These are phyloP conservation scores for Rhizopogon roseolus DNA, from an alignment of 768 basidiomycete species.

Conservation along the genomic window DNA sequence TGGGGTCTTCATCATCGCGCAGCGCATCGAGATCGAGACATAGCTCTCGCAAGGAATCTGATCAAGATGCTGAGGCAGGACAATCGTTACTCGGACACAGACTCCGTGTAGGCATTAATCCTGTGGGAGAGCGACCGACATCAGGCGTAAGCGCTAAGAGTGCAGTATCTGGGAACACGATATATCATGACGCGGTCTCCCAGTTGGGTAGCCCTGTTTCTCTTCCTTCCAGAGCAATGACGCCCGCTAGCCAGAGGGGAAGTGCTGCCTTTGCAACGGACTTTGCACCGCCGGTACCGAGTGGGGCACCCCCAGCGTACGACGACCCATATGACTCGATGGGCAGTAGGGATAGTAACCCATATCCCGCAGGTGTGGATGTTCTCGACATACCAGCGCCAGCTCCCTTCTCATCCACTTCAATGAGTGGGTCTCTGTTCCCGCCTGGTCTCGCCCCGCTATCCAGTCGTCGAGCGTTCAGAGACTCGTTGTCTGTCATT, in stretches of 20 bases:
- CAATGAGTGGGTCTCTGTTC: conserved; percentile 20
- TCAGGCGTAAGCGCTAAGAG: conserved; percentile 56
- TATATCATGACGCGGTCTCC: conserved; percentile 62
- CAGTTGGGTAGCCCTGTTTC: conserved; percentile 37
- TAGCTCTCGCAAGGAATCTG: conserved; percentile 20
- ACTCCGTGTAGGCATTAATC: conserved; percentile 31
- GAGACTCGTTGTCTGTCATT: conserved; percentile 28
- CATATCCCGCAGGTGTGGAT: conserved; percentile 31
- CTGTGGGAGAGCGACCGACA: conserved; percentile 46
- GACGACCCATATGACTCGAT: conserved; percentile 25
- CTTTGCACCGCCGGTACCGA: conserved; percentile 12
- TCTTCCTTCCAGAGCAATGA: conserved; percentile 40
- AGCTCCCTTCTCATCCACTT: conserved; percentile 41
- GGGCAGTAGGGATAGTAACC: conserved; percentile 20
- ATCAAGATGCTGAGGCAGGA: conserved; percentile 45
- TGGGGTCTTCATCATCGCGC: conserved; percentile 32
- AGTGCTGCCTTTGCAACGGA: conserved; percentile 7
- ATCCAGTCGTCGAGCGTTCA: conserved; percentile 27
- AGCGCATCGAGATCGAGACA: conserved; percentile 24
- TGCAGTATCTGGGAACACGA: conserved; percentile 45
- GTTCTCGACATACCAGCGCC: conserved; percentile 57
- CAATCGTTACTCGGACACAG: conserved; percentile 31
- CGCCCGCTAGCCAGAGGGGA: conserved; percentile 32
- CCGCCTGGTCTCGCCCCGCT: conserved; percentile 35
- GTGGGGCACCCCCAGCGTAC: conserved; percentile 26